phyloP scores from a whole-genome alignment of 2,329 filamentous ascomycete genomes.

The Diaporthe aspalathi region DNA sequence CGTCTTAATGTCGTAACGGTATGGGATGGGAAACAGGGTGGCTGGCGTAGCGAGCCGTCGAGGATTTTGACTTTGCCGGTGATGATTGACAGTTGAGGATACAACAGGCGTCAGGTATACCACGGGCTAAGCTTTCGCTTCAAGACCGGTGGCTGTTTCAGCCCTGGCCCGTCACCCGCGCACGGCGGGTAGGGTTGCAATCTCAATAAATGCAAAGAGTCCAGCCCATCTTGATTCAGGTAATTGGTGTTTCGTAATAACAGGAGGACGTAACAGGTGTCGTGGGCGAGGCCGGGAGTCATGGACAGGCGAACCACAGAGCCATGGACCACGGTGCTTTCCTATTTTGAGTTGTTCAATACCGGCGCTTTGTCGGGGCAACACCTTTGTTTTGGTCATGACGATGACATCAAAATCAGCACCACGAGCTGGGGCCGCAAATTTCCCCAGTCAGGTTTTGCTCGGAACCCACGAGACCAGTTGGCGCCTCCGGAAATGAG shows the following conservation, averaged over 20 bases:
- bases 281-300: slow-evolving; percentile 1
- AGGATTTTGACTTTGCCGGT: slow-evolving; percentile 11
- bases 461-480: slow-evolving; percentile 25
- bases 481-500: slow-evolving; percentile 35
- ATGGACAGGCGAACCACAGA: slow-evolving; percentile 18
- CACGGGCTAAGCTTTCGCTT: slow-evolving; percentile 32
- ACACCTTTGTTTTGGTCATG: slow-evolving; percentile 28
- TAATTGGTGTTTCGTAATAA: slow-evolving; percentile 23
- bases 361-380: slow-evolving; percentile 27
- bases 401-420: slow-evolving; percentile 36
- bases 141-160: slow-evolving; percentile 25
- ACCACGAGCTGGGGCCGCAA: slow-evolving; percentile 31
- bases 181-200: slow-evolving; percentile 33
- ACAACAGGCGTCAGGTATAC: slow-evolving; percentile 5
- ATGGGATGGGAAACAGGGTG: slow-evolving; percentile 9
- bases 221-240: slow-evolving; percentile 16
- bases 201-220: slow-evolving; percentile 3
- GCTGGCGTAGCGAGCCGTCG: slow-evolving; percentile 18
- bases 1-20: slow-evolving; percentile 12
- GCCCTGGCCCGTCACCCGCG: slow-evolving; percentile 36
- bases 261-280: slow-evolving; percentile 6
- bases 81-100: slow-evolving; percentile 9
- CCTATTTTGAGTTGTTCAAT: slow-evolving; percentile 8
- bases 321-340: slow-evolving; percentile 25
- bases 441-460: slow-evolving; percentile 35